Conservation (phyloP, 2,329 filamentous ascomycete species). For the Pleomassaria siparia region DNA sequence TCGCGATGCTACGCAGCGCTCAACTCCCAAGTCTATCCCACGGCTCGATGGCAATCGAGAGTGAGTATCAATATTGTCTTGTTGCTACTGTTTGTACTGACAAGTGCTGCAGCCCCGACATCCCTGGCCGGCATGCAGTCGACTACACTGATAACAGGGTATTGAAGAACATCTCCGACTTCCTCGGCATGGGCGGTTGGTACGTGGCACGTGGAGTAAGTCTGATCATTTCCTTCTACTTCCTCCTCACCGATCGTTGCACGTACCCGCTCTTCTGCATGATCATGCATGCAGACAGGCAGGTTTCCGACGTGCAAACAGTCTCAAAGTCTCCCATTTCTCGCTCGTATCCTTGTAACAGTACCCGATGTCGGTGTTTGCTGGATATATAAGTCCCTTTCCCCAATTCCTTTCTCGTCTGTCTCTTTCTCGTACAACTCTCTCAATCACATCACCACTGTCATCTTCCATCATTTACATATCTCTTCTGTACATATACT, state of each 20-base stretch:
- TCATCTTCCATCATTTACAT: neutral
- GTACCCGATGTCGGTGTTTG: conserved; percentile 1
- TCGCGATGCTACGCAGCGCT: conserved; percentile 24
- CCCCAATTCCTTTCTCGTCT: conserved; percentile 2
- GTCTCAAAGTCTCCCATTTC: neutral
- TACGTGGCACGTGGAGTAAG: conserved; percentile 42
- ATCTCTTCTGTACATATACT: neutral
- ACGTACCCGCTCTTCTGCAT: neutral
- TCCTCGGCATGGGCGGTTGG: conserved; percentile 38
- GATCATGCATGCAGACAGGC: conserved; percentile 2
- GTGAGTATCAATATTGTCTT: conserved; percentile 16
- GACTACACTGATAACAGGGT: conserved; percentile 31
- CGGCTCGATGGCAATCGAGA: conserved; percentile 41
- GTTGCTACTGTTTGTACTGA: too few relatives aligned
- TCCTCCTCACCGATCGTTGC: neutral
- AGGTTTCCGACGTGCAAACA: conserved; percentile 5
- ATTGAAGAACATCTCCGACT: conserved; percentile 41
- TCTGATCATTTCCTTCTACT: conserved; percentile 18
- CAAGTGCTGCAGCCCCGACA: conserved; percentile 3
- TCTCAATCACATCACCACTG: neutral
- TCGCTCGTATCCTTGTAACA: neutral
- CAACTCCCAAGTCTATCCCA: conserved; percentile 29
- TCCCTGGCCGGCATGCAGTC: neutral
- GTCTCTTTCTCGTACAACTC: conserved; percentile 4
- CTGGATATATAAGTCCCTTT: neutral